Conservation (phyloP, 352 stramenopile genomes). For the Chrysophaeum taylorii region DNA sequence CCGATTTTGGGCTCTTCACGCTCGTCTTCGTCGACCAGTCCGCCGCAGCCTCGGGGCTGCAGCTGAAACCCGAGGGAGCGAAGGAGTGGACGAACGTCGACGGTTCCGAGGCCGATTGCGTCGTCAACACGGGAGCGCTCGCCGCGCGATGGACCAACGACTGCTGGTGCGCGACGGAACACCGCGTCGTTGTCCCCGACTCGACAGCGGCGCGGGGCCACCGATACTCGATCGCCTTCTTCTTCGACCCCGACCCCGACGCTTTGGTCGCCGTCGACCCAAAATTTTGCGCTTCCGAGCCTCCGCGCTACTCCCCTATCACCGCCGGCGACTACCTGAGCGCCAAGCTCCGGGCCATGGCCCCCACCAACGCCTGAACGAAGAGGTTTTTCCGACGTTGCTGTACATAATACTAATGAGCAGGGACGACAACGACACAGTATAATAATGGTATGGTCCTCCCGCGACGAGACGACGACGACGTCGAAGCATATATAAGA, state of each 20-base stretch:
- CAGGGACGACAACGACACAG: too few relatives aligned
- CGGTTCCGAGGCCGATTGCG: conserved; percentile 5
- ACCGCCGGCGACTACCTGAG: background rate
- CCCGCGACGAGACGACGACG: too few relatives aligned
- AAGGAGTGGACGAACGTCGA: conserved; percentile 22
- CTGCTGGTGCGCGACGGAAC: conserved; percentile 29
- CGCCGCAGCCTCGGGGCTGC: conserved; percentile 19
- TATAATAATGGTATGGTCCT: too few relatives aligned
- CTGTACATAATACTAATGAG: too few relatives aligned
- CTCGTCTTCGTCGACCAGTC: background rate
- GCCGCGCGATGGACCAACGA: conserved; percentile 35
- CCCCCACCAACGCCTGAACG: too few relatives aligned
- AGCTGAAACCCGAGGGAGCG: conserved; percentile 20
- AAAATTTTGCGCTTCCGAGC: background rate
- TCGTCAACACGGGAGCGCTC: conserved; percentile 30
- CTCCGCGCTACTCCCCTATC: background rate
- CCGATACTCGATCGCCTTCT: conserved; percentile 27
- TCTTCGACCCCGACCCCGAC: conserved; percentile 20
- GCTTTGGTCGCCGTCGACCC: conserved; percentile 7
- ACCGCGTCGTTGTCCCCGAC: conserved; percentile 27
- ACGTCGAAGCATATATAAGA: too few relatives aligned
- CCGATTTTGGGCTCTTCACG: conserved; percentile 5
- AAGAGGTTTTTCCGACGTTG: too few relatives aligned
- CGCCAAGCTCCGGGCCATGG: background rate
- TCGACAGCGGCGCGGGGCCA: background rate